Percentiles rank a stretch among this genome's conserved stretches.
Conservation (phyloP, 208 protist species). For the Tritrichomonas foetus region DNA sequence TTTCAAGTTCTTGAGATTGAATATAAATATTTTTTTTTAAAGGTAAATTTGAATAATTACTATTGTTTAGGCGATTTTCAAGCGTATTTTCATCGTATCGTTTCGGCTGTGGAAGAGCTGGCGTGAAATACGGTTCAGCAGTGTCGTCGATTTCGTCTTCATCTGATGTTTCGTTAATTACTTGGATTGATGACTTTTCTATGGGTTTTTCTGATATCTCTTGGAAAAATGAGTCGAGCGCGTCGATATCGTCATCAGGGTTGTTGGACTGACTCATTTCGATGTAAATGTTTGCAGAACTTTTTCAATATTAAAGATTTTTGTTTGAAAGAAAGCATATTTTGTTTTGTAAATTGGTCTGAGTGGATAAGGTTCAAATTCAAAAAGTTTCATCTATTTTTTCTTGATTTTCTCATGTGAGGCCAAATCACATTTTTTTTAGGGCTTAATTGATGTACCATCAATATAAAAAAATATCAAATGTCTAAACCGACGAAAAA, state of each 20-base stretch:
- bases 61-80: neutral
- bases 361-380: neutral
- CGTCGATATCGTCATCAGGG: neutral
- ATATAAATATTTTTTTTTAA: slow-evolving; percentile 40
- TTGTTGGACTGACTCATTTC: neutral
- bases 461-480: neutral
- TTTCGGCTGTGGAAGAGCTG: neutral
- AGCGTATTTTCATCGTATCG: neutral
- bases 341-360: neutral
- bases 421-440: neutral
- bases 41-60: too few relatives aligned
- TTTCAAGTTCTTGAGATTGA: neutral
- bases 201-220: too few relatives aligned
- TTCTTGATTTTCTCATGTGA: neutral
- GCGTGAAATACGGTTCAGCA: too few relatives aligned
- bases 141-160: too few relatives aligned
- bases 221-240: neutral
- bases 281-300: neutral
- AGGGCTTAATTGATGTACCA: neutral
- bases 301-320: neutral
- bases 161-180: too few relatives aligned
- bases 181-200: too few relatives aligned
- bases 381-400: neutral
- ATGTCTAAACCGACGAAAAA: neutral
- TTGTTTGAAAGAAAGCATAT: neutral